Conservation (phyloP, 441 rosid species). For the Populus hybrid region DNA sequence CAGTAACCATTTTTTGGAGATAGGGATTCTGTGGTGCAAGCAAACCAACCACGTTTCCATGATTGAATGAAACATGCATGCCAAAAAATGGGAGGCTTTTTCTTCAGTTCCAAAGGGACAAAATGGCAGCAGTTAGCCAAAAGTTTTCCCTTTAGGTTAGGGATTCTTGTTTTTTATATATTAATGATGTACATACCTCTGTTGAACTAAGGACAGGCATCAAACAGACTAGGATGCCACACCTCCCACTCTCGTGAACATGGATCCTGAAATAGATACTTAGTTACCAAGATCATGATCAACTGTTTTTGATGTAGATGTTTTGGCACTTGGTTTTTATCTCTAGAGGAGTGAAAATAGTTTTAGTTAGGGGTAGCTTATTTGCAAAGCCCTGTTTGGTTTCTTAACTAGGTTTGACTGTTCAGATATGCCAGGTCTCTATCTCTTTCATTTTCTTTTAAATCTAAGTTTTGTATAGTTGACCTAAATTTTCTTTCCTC, state of each 20-base stretch:
- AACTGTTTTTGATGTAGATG: not conserved
- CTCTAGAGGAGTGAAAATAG: not conserved
- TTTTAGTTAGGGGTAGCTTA: not conserved
- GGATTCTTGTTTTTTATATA: too few species aligned
- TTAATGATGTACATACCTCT: too few species aligned
- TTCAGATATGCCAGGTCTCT: not conserved
- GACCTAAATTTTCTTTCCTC: not conserved
- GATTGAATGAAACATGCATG: not conserved
- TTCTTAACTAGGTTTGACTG: not conserved
- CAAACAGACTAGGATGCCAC: too few species aligned
- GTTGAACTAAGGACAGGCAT: too few species aligned
- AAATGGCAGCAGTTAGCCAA: not conserved
- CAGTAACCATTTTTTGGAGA: not conserved
- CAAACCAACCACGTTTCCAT: not conserved
- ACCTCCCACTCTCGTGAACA: too few species aligned
- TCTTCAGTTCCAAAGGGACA: not conserved
- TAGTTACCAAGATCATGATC: not conserved
- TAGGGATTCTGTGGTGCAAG: not conserved
- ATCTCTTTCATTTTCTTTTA: not conserved
- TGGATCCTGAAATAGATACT: not conserved
- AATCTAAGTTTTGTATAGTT: not conserved
- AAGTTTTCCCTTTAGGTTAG: not conserved
- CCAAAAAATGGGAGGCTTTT: not conserved
- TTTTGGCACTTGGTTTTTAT: not conserved
- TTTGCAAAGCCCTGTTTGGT: not conserved